phyloP scores from a whole-genome alignment of 106 monocot genomes.

The Ottelia alismoides region DNA sequence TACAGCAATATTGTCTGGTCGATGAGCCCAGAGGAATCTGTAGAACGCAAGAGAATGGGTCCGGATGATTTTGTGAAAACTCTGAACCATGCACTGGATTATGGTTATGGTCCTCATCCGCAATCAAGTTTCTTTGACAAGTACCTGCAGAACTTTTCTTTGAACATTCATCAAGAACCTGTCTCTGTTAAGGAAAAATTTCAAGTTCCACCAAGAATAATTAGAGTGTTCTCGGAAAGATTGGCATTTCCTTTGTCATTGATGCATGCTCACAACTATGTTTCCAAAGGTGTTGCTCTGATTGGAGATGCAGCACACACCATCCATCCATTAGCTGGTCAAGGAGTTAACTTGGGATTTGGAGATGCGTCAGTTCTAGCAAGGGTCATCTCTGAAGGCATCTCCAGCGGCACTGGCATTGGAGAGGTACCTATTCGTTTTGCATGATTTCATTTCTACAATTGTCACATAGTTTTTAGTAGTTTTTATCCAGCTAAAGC shows the following conservation, averaged over 20 bases:
- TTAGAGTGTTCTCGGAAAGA: conserved; percentile 57
- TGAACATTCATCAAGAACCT: no score
- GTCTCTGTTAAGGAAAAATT: conserved; percentile 49
- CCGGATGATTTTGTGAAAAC: conserved; percentile 55
- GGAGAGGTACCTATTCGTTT: conserved; percentile 76
- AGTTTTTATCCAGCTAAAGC: no score
- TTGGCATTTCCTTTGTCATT: conserved; percentile 82
- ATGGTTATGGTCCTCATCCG: conserved; percentile 76
- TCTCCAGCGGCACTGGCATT: conserved; percentile 50
- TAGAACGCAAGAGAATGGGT: conserved; percentile 40
- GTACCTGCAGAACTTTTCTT: conserved; percentile 28
- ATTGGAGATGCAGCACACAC: conserved; percentile 96
- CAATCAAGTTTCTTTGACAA: conserved; percentile 34
- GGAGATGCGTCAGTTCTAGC: conserved; percentile 69
- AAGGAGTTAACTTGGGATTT: conserved; percentile 98
- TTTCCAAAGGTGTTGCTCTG: conserved; percentile 47
- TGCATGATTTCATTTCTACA: background rate
- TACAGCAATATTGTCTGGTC: conserved; percentile 99
- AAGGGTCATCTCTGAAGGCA: conserved; percentile 68
- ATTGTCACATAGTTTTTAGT: no score
- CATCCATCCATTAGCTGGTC: conserved; percentile 95
- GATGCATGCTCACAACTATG: conserved; percentile 78
- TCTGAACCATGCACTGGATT: conserved; percentile 78
- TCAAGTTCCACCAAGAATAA: conserved; percentile 67
- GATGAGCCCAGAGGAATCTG: conserved; percentile 62